Conservation (phyloP, 352 stramenopile genomes). For the Pythium phragmiticola region DNA sequence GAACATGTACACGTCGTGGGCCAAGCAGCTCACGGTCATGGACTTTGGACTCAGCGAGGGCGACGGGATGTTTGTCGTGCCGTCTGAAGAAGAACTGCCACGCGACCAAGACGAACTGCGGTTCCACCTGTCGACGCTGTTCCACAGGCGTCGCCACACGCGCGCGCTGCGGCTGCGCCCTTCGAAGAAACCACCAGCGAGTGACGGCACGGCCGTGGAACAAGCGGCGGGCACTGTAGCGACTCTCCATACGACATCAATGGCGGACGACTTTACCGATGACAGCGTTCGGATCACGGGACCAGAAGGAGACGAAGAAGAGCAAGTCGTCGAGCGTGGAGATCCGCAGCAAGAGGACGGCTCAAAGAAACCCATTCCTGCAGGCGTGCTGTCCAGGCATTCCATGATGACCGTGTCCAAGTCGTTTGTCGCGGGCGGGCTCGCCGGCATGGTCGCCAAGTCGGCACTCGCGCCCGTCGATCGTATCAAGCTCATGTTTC, state of each 20-base stretch:
- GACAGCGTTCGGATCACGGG: constrained; percentile 22
- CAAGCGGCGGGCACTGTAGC: no score
- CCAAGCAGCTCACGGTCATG: constrained; percentile 58
- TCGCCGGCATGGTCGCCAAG: constrained; percentile 77
- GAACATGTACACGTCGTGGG: constrained; percentile 81
- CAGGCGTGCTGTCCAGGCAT: constrained; percentile 27
- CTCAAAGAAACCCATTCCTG: neutral
- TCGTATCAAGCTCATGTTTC: constrained; percentile 85
- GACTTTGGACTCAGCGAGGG: constrained; percentile 74
- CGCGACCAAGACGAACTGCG: constrained; percentile 19
- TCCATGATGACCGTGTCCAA: constrained; percentile 76
- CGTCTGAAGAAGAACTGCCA: constrained; percentile 40
- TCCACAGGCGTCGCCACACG: constrained; percentile 5
- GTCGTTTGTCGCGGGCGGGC: constrained; percentile 74
- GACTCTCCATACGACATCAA: neutral
- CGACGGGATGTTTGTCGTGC: constrained; percentile 69
- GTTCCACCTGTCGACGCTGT: constrained; percentile 20
- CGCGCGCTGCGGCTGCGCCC: constrained; percentile 5
- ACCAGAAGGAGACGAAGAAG: constrained; percentile 26
- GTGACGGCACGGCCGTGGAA: no score
- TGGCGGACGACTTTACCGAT: constrained; percentile 1
- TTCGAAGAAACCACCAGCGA: constrained; percentile 21
- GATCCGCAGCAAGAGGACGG: neutral
- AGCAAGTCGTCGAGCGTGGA: constrained; percentile 15
- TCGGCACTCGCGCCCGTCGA: constrained; percentile 73